Conservation (phyloP, 371 early-diverging fungal genomes). For the Mortierella sp. region DNA sequence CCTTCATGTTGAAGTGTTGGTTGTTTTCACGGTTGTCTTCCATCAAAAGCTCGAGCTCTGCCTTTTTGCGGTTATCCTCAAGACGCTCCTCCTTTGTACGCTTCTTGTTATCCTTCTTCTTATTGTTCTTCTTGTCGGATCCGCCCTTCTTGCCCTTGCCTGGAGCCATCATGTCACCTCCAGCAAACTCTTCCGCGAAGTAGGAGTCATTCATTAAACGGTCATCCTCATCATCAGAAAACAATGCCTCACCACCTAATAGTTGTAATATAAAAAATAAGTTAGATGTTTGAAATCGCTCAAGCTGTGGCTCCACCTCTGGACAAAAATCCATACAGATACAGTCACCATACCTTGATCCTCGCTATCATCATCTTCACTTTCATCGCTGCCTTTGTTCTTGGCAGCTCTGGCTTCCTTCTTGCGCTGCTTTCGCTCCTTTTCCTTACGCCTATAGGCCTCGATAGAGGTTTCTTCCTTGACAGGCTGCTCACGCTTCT, state of each 20-base stretch:
- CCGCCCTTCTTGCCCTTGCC: constrained; percentile 54
- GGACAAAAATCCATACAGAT: neutral
- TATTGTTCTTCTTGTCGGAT: constrained; percentile 51
- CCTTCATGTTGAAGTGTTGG: constrained; percentile 86
- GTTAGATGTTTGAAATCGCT: neutral
- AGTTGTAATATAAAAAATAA: neutral
- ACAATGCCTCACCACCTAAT: constrained; percentile 52
- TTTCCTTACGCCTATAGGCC: constrained; percentile 84
- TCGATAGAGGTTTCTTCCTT: constrained; percentile 88
- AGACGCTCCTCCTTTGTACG: constrained; percentile 70
- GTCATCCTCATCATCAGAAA: constrained; percentile 68
- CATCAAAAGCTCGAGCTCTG: constrained; percentile 90
- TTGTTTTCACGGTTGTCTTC: constrained; percentile 70
- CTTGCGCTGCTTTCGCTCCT: constrained; percentile 79
- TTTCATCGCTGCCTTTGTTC: constrained; percentile 43
- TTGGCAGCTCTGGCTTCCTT: constrained; percentile 66
- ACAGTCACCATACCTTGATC: constrained; percentile 44
- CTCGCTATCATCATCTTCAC: constrained; percentile 53
- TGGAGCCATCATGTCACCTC: constrained; percentile 61
- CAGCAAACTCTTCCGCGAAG: constrained; percentile 73
- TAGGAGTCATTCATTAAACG: constrained; percentile 76
- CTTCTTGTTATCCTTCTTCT: constrained; percentile 66
- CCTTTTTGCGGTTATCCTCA: constrained; percentile 71
- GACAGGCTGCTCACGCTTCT: constrained; percentile 57
- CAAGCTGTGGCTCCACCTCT: neutral